Evolutionary conservation across 2,329 filamentous ascomycete species (phyloP), one percentile per base, ranked within the genome.

Genomic region (Ophiostoma sp.): DNA sequence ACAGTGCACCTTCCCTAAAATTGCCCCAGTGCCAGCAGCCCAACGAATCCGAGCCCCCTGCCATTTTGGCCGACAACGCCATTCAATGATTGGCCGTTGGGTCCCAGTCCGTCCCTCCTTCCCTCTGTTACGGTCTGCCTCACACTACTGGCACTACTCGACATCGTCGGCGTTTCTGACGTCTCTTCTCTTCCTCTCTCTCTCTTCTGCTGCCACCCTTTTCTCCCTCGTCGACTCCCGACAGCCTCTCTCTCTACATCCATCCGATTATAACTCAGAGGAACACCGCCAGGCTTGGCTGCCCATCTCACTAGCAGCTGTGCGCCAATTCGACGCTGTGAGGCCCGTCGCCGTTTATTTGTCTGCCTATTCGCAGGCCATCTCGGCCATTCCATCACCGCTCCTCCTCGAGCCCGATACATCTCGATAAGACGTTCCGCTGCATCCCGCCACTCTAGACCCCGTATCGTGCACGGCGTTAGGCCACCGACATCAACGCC

Each of bases 1-100:
- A 52, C 47, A 52, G 47, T 52, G 47, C 47, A 52, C 14, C 9
- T 52, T 16, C 27, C 27, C 27, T n/a, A 52, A 52, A n/a, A 62
- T 36, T 52, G 47, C 18, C 18, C 8, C 47, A n/a, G 18, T 11
- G 42, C 5, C 42, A 5, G 9, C n/a, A 52, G 47, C 47, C 66
- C 62, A 60, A 64, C 67, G 67, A 68, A 68, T 68, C 67, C 67
- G 63, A 68, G 52, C 49, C 47, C 63, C 44, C 36, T 44, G 63
- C 47, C 63, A n/a, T n/a, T 18, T 7, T 52, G 47, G n/a, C 47
- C 47, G 47, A 52, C 47, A 52, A 68, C 65, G 49, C 60, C 42
- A 52, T 44, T 64, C 52, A 64, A 36, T 66, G 49, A 66, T 68
- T 68, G 67, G 67, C 67, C 42, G 44, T 63, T 63, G 64, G 52